These are phyloP conservation scores for Leishmania aethiopica DNA, from an alignment of 208 protist genomes.

Conservation along the genomic window DNA sequence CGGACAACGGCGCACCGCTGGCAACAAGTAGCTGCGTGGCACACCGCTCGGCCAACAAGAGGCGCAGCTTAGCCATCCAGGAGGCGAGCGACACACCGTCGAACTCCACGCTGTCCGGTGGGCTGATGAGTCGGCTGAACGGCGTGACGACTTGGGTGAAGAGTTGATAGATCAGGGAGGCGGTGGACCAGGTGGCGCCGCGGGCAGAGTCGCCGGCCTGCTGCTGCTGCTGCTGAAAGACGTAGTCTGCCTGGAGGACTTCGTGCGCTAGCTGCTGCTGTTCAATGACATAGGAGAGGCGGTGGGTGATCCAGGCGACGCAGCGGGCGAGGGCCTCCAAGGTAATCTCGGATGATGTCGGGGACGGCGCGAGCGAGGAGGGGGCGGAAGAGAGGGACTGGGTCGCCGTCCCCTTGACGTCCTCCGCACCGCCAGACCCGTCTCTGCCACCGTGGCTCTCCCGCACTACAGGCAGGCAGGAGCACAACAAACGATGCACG, in stretches of 20 bases:
- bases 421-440: not conserved
- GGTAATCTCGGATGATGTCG: slow-evolving; percentile 39
- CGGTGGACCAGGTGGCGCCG: slow-evolving; percentile 2
- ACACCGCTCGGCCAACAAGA: slow-evolving; percentile 36
- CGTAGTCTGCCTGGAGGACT: slow-evolving; percentile 42
- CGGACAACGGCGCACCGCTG: slow-evolving; percentile 5
- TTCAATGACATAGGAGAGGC: slow-evolving; percentile 50
- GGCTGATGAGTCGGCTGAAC: slow-evolving; percentile 77
- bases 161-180: slow-evolving; percentile 52
- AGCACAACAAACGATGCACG: slow-evolving; percentile 67
- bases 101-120: slow-evolving; percentile 51
- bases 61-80: slow-evolving; percentile 44
- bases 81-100: slow-evolving; percentile 38
- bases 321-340: slow-evolving; percentile 70
- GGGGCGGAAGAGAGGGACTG: not conserved
- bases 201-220: not conserved
- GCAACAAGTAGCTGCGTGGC: slow-evolving; percentile 27
- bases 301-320: slow-evolving; percentile 54
- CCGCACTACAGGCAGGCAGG: slow-evolving; percentile 36
- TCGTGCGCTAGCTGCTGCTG: slow-evolving; percentile 46
- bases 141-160: slow-evolving; percentile 58
- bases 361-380: not conserved
- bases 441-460: not conserved
- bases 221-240: slow-evolving; percentile 25
- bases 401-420: not conserved